phyloP scores from a whole-genome alignment of 805 yeast species.

The Saccharomycopsis schoenii region DNA sequence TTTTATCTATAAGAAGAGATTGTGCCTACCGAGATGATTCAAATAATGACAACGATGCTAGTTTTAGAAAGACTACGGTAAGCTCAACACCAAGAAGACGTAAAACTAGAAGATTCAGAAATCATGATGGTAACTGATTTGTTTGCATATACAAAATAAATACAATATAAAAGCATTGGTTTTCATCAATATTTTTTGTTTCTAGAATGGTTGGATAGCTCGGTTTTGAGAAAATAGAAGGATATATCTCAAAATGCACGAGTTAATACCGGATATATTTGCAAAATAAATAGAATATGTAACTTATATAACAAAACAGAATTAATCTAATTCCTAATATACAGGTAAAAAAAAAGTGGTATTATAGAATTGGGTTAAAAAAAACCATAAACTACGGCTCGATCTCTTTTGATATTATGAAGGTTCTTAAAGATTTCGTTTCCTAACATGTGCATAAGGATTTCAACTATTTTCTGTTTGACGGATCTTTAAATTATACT shows the following conservation, averaged over 20 bases:
- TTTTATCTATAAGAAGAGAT: not conserved
- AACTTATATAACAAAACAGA: not conserved
- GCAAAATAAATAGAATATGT: not conserved
- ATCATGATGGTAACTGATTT: not conserved
- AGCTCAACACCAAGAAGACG: slow-evolving; percentile 14
- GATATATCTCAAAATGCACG: not conserved
- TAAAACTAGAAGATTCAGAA: slow-evolving; percentile 7
- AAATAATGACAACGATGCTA: not conserved
- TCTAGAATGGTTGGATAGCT: not conserved
- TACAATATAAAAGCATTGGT: not conserved
- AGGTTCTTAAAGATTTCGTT: too few species aligned
- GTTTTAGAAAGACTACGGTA: not conserved
- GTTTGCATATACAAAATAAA: not conserved
- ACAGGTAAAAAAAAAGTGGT: not conserved
- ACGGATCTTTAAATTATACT: too few species aligned
- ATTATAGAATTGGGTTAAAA: not conserved
- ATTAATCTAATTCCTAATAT: not conserved
- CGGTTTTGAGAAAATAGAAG: not conserved
- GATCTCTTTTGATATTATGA: not conserved
- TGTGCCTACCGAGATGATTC: not conserved
- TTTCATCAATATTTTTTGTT: not conserved
- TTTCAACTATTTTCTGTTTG: too few species aligned
- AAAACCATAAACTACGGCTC: not conserved
- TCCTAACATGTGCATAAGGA: too few species aligned
- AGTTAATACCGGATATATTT: not conserved